Percentiles rank a stretch among this genome's conserved stretches.
Evolutionary conservation across 73 alveolate species (phyloP).

Genomic region (Strombidium stylifer): DNA sequence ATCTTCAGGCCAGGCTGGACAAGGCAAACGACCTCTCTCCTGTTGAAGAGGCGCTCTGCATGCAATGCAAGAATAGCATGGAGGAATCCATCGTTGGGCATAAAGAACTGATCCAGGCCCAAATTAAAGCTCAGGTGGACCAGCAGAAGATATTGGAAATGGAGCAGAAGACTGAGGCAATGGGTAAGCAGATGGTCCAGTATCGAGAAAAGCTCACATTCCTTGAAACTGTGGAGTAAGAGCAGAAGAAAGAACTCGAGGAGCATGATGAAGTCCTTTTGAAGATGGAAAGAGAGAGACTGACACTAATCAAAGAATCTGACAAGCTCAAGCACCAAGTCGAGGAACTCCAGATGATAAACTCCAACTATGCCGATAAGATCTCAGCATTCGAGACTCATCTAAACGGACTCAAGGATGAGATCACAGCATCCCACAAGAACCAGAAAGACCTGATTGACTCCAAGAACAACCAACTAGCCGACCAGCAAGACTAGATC

Average conservation of each 20-base stretch:
- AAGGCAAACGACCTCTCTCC: neutral
- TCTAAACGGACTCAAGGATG: constrained; percentile 24
- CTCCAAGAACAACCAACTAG: neutral
- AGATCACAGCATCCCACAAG: constrained; percentile 12
- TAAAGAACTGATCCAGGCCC: neutral
- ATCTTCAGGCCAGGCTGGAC: constrained; percentile 2
- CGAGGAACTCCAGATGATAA: neutral
- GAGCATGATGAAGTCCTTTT: constrained; percentile 40
- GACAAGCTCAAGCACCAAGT: constrained; percentile 11
- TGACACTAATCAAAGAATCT: constrained; percentile 20
- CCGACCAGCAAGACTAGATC: neutral
- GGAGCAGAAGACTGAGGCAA: constrained; percentile 5
- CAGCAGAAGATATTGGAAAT: neutral
- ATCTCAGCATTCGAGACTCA: constrained; percentile 24
- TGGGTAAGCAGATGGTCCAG: constrained; percentile 32
- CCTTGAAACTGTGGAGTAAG: constrained; percentile 36
- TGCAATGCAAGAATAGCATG: constrained; percentile 37
- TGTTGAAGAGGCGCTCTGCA: constrained; percentile 48
- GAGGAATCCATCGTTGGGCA: constrained; percentile 47
- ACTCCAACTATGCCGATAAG: constrained; percentile 18
- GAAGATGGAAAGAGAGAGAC: constrained; percentile 51
- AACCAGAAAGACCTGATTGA: constrained; percentile 3
- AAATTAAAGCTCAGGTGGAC: neutral
- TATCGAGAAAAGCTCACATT: constrained; percentile 24
- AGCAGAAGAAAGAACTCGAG: constrained; percentile 39